phyloP scores from a whole-genome alignment of 2,329 filamentous ascomycete genomes.

The Fusarium sarcochroum region DNA sequence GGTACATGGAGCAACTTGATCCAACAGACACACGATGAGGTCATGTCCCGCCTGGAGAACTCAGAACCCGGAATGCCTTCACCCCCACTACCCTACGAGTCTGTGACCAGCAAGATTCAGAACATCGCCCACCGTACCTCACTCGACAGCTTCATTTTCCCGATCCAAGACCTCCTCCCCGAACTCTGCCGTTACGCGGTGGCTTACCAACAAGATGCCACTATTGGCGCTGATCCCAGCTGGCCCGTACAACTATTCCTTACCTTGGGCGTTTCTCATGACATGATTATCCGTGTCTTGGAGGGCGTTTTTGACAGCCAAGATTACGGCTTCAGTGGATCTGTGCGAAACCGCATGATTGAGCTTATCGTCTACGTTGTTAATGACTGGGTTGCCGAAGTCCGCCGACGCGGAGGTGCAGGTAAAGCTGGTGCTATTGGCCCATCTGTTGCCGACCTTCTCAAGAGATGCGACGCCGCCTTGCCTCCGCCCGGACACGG shows the following conservation, averaged over 20 bases:
- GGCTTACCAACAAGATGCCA: conserved; percentile 70
- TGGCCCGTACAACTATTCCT: conserved; percentile 72
- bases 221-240: conserved; percentile 68
- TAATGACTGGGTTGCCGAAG: conserved; percentile 64
- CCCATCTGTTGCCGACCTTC: conserved; percentile 64
- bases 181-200: conserved; percentile 74
- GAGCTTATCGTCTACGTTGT: conserved; percentile 68
- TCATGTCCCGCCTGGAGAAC: conserved; percentile 60
- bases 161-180: conserved; percentile 71
- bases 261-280: conserved; percentile 68
- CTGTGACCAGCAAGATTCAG: conserved; percentile 74
- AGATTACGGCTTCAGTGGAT: conserved; percentile 70
- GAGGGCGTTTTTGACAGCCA: conserved; percentile 71
- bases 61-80: conserved; percentile 57
- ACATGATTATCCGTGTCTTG: conserved; percentile 68
- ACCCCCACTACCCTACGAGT: conserved; percentile 76
- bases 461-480: conserved; percentile 64
- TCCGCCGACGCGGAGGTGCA: conserved; percentile 62
- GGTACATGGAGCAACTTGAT: conserved; percentile 89
- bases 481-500: conserved; percentile 57
- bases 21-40: conserved; percentile 75
- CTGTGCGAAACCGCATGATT: conserved; percentile 64
- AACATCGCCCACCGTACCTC: conserved; percentile 76
- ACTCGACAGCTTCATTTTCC: conserved; percentile 76
- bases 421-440: conserved; percentile 58